Evolutionary conservation across 805 yeast genomes (phyloP).

Genomic region (Danielia reshetovae): DNA sequence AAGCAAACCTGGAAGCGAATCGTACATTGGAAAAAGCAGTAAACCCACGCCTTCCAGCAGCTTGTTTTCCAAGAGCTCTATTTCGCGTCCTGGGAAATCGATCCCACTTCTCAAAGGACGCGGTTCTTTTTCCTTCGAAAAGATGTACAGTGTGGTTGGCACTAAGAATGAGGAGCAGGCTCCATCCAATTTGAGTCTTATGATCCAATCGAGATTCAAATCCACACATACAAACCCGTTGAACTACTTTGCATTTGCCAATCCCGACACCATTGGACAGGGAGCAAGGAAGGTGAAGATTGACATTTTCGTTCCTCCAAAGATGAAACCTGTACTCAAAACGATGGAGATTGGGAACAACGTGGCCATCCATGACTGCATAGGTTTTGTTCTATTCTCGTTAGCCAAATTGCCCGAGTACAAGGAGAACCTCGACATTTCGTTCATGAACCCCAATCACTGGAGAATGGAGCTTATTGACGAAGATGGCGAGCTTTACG

Average conservation of each 20-base stretch:
- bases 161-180: constrained; percentile 2
- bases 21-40: neutral
- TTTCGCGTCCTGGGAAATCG: neutral
- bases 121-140: constrained; percentile 9
- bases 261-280: constrained; percentile 18
- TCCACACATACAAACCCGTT: constrained; percentile 42
- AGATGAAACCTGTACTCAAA: constrained; percentile 20
- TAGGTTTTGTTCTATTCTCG: constrained; percentile 35
- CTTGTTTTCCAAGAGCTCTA: neutral
- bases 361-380: constrained; percentile 34
- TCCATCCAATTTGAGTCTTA: constrained; percentile 25
- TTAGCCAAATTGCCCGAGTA: constrained; percentile 21
- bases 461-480: constrained; percentile 84
- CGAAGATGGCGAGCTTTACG: constrained; percentile 91
- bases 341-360: constrained; percentile 23
- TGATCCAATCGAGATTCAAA: constrained; percentile 37
- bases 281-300: constrained; percentile 12
- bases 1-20: neutral
- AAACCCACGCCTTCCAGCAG: neutral
- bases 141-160: constrained; percentile 10
- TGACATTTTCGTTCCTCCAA: constrained; percentile 35
- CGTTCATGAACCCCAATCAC: constrained; percentile 51
- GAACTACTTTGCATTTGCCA: constrained; percentile 39
- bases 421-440: constrained; percentile 14
- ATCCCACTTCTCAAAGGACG: constrained; percentile 6